Evolutionary conservation across 75 land plant genomes (phyloP), one percentile per base, ranked within the genome.

Genomic region (Pinus tabuliformis): DNA sequence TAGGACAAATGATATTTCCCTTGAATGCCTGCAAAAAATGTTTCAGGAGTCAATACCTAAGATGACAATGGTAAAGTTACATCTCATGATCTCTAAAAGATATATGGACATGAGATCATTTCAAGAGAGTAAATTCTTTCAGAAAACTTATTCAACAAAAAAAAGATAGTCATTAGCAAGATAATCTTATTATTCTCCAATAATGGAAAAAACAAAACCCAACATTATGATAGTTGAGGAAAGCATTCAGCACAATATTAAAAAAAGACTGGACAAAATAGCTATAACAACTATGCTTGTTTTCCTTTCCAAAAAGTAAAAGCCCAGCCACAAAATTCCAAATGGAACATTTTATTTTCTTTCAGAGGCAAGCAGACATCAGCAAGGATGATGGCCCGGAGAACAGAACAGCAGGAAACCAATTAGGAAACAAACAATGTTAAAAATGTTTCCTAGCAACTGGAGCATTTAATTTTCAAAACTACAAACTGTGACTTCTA

Each of bases 1-100:
- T 97, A 45, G 99, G 99, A 75, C 99, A 97, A 26, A 97, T 87
- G 65, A 97, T 94, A 83, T 91, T 95, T 68, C 96, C 99, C 83
- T 91, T 88, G 78, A 86, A 97, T 57, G 99, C 99, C 99, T 97
- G 86, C 78, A 68, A 42, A 20, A 22, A 4, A 30, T 6, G 6
- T 26, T 11, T n/a, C 20, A 20, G 18, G 2, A 66, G 39, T 66
- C 7, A 66, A 65, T 37, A 65, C 18, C 49, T 15, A 63, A 20
- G 11, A 66, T 8, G n/a, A 68, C 21, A 68, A 36, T n/a, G 3
- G 16, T 16, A 42, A 68, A 37, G 15, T 42, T 21, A 3, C n/a
- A 42, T 39, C n/a, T 68, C 49, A 42, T 11, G 21, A 68, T 68
- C 54, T 17, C 14, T 42, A 68, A 42, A n/a, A 22, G 22, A 64